Evolutionary conservation across 2,329 filamentous ascomycete genomes (phyloP).

Genomic region (Pseudogymnoascus sp.): DNA sequence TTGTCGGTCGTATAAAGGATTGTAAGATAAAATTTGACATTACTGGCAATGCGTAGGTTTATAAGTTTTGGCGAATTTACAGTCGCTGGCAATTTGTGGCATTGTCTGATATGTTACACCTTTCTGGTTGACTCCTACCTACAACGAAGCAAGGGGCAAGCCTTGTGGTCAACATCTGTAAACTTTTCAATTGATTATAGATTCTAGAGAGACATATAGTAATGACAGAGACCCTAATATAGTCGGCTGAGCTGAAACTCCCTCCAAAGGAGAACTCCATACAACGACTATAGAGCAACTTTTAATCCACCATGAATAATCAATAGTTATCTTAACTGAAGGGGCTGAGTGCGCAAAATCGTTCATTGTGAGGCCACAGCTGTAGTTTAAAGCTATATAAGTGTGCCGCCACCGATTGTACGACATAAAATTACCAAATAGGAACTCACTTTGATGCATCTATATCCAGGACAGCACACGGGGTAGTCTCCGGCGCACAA

Average conservation of each 20-base stretch:
- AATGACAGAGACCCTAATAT: background rate
- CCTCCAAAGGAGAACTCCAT: background rate
- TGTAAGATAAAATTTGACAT: background rate
- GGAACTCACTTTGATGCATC: background rate
- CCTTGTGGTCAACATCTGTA: background rate
- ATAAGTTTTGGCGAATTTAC: background rate
- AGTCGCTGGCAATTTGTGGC: background rate
- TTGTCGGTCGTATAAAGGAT: background rate
- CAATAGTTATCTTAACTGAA: background rate
- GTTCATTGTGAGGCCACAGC: background rate
- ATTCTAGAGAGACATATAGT: background rate
- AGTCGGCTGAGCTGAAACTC: slow-evolving; percentile 1
- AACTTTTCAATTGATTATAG: background rate
- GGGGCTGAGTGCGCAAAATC: background rate
- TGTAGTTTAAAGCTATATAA: background rate
- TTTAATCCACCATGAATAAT: background rate
- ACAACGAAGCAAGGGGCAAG: background rate
- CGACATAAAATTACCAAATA: background rate
- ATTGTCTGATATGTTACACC: background rate
- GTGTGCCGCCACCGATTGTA: background rate
- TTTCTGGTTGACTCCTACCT: background rate
- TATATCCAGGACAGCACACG: background rate
- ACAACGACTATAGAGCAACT: background rate
- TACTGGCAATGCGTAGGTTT: background rate
- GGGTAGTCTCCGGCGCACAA: background rate